Percentiles rank a stretch among this genome's conserved stretches.
Evolutionary conservation across 2,329 filamentous ascomycete genomes (phyloP).

Genomic region (Aspergillus caelatus): DNA sequence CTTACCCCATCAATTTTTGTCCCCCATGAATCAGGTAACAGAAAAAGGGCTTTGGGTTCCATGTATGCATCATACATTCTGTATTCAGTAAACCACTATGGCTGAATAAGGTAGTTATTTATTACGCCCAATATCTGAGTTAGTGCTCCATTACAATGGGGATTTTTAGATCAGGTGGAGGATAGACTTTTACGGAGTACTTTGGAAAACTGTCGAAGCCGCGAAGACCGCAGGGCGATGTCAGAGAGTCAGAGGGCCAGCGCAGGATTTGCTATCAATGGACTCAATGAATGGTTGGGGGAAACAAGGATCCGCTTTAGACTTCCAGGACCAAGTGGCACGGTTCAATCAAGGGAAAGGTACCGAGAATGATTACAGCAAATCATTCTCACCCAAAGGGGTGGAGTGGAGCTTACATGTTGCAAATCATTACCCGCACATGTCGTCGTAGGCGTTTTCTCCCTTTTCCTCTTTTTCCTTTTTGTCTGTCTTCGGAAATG

Average conservation of each 20-base stretch:
- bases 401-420: slow-evolving; percentile 12
- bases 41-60: not conserved
- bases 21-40: not conserved
- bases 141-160: not conserved
- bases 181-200: slow-evolving; percentile 6
- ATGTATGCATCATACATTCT: not conserved
- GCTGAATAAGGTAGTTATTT: not conserved
- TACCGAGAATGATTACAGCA: slow-evolving; percentile 16
- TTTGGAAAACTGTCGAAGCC: slow-evolving; percentile 20
- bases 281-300: slow-evolving; percentile 4
- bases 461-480: not conserved
- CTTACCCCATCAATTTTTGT: not conserved
- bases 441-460: slow-evolving; percentile 20
- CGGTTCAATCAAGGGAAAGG: slow-evolving; percentile 25
- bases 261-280: slow-evolving; percentile 6
- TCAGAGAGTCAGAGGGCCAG: slow-evolving; percentile 5
- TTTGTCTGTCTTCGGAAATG: slow-evolving; percentile 24
- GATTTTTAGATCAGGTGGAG: slow-evolving; percentile 12
- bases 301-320: slow-evolving; percentile 12
- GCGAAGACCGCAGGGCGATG: slow-evolving; percentile 10
- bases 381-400: slow-evolving; percentile 16
- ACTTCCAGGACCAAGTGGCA: slow-evolving; percentile 16
- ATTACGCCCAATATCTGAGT: not conserved
- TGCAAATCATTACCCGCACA: slow-evolving; percentile 28
- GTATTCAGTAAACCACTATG: not conserved